These are phyloP conservation scores for Setaria italica DNA, from an alignment of 202 grass and related monocot species.

Conservation along the genomic window DNA sequence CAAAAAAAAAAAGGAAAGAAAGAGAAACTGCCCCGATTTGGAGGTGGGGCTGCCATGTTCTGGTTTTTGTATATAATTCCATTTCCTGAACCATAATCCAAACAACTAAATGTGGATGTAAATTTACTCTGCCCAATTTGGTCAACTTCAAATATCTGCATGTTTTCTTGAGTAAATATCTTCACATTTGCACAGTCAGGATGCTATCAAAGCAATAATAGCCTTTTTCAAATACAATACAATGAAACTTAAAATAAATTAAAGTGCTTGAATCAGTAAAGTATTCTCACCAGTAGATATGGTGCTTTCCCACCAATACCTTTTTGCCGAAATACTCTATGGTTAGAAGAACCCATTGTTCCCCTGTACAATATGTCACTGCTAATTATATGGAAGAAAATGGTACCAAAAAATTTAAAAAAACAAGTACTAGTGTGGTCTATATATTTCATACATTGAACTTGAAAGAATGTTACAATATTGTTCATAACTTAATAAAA, in stretches of 20 bases:
- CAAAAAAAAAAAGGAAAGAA: neutral
- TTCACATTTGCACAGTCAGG: neutral
- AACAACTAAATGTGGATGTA: neutral
- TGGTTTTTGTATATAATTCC: neutral
- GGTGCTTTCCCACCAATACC: slow-evolving; percentile 48
- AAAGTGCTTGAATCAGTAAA: slow-evolving; percentile 3
- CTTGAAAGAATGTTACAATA: slow-evolving; percentile 7
- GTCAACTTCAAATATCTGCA: slow-evolving; percentile 5
- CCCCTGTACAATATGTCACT: slow-evolving; percentile 36
- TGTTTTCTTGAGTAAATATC: neutral
- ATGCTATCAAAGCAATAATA: neutral
- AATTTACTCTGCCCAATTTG: neutral
- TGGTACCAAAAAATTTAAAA: neutral
- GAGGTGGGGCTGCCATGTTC: neutral
- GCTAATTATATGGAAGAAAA: neutral
- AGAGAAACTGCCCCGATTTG: neutral
- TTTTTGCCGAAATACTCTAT: slow-evolving; percentile 45
- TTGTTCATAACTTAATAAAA: neutral
- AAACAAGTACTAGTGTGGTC: neutral
- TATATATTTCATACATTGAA: neutral
- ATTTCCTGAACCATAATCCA: neutral
- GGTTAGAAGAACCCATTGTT: slow-evolving; percentile 59
- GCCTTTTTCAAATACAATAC: neutral
- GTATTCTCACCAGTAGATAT: slow-evolving; percentile 50
- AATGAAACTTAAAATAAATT: slow-evolving; percentile 24